Conservation (phyloP, 768 basidiomycete genomes). For the Kwoniella mangroviensis region DNA sequence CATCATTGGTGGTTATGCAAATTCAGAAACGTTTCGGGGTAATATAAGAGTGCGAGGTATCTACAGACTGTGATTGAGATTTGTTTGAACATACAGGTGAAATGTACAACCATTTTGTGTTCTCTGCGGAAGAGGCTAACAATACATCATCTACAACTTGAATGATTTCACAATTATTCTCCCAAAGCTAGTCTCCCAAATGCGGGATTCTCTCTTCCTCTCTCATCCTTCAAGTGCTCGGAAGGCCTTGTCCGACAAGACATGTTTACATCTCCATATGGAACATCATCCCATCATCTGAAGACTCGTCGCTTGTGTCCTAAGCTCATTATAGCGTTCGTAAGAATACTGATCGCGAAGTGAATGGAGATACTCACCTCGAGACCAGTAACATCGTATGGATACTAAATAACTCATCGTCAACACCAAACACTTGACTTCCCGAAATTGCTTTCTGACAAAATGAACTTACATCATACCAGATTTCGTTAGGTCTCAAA, state of each 20-base stretch:
- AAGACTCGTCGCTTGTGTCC: conserved; percentile 9
- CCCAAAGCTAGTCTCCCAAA: no score
- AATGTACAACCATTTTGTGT: background rate
- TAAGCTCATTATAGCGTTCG: background rate
- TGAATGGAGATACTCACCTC: conserved; percentile 21
- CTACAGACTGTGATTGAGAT: background rate
- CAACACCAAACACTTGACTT: background rate
- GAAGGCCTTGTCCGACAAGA: background rate
- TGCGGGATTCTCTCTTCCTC: no score
- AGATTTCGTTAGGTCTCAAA: conserved; percentile 24
- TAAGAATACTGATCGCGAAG: background rate
- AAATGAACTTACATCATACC: conserved; percentile 31
- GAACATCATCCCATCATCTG: conserved; percentile 27
- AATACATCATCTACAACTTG: background rate
- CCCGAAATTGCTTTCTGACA: background rate
- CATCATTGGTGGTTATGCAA: background rate
- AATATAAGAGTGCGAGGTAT: background rate
- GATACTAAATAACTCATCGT: conserved; percentile 24
- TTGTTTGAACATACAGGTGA: background rate
- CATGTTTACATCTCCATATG: conserved; percentile 9
- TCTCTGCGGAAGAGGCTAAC: background rate
- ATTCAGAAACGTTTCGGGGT: background rate
- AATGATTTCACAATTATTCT: background rate
- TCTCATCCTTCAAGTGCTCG: background rate
- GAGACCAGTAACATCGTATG: conserved; percentile 32